phyloP scores from a whole-genome alignment of 2,329 filamentous ascomycete genomes.

The Gremmenia infestans region DNA sequence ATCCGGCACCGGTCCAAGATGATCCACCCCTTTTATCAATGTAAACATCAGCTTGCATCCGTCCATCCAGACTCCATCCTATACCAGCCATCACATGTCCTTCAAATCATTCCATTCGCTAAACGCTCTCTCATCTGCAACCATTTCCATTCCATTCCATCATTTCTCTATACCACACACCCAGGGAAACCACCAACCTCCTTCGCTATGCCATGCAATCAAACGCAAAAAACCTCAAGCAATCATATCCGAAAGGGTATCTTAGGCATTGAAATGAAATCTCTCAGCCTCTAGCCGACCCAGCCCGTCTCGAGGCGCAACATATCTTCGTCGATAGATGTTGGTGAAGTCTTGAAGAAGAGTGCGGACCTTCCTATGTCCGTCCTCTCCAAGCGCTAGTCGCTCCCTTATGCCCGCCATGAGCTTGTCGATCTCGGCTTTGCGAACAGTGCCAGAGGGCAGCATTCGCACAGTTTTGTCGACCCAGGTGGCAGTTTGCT shows the following conservation, averaged over 20 bases:
- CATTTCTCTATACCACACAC: neutral
- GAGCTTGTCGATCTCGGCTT: constrained; percentile 74
- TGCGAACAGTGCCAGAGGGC: constrained; percentile 74
- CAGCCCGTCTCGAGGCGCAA: constrained; percentile 88
- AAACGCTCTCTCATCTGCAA: neutral
- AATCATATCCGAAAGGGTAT: neutral
- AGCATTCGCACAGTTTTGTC: constrained; percentile 78
- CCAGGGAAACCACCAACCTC: neutral
- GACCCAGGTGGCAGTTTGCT: constrained; percentile 76
- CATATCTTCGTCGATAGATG: constrained; percentile 85
- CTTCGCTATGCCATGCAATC: constrained; percentile 13
- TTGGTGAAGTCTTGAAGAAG: constrained; percentile 96
- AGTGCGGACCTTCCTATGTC: constrained; percentile 70
- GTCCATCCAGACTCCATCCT: too few relatives aligned
- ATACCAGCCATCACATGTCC: neutral
- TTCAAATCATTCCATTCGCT: neutral
- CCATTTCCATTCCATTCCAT: neutral
- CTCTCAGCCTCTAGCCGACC: constrained; percentile 80
- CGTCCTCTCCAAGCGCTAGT: constrained; percentile 58
- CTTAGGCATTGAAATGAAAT: constrained; percentile 64
- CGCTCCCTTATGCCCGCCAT: constrained; percentile 76
- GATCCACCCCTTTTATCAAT: neutral
- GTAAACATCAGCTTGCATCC: too few relatives aligned
- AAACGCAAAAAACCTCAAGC: constrained; percentile 2
- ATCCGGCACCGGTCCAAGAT: too few relatives aligned